Evolutionary conservation across 2,329 filamentous ascomycete species (phyloP).

Genomic region (Apiospora malaysiana): DNA sequence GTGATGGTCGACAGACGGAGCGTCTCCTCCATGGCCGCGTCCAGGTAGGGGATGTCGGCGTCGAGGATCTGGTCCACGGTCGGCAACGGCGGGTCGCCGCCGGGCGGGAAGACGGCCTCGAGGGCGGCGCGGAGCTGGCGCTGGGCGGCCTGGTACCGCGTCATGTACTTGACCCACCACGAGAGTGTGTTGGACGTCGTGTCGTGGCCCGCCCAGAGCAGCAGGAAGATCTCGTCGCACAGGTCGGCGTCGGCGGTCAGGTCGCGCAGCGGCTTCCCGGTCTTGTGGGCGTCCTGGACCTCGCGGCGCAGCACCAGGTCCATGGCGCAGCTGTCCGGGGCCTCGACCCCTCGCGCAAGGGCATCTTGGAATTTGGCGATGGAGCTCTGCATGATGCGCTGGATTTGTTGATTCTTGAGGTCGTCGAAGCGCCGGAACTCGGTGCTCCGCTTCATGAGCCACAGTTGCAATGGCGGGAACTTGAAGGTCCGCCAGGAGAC

Average conservation of each 20-base stretch:
- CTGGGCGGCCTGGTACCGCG: conserved; percentile 42
- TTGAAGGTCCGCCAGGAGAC: conserved; percentile 23
- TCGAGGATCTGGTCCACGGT: background rate
- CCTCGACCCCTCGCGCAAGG: conserved; percentile 31
- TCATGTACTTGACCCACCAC: conserved; percentile 48
- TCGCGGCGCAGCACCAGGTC: conserved; percentile 44
- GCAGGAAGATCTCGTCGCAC: conserved; percentile 34
- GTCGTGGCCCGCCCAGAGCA: conserved; percentile 44
- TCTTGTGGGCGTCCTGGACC: conserved; percentile 41
- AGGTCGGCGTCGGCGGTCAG: conserved; percentile 33
- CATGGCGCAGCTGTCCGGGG: conserved; percentile 39
- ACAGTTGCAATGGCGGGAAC: conserved; percentile 25
- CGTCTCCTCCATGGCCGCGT: background rate
- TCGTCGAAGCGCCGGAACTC: conserved; percentile 30
- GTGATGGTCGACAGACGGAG: background rate
- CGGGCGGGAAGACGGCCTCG: background rate
- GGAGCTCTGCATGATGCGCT: conserved; percentile 30
- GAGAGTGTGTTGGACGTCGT: conserved; percentile 48
- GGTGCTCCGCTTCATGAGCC: conserved; percentile 24
- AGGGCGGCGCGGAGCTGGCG: conserved; percentile 37
- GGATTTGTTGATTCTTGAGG: conserved; percentile 31
- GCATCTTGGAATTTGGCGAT: conserved; percentile 31
- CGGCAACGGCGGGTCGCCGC: conserved; percentile 27
- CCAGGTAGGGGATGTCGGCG: background rate
- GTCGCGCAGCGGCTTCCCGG: conserved; percentile 34